These are phyloP conservation scores for Mycena vitilis DNA, from an alignment of 768 basidiomycete species.

Conservation along the genomic window DNA sequence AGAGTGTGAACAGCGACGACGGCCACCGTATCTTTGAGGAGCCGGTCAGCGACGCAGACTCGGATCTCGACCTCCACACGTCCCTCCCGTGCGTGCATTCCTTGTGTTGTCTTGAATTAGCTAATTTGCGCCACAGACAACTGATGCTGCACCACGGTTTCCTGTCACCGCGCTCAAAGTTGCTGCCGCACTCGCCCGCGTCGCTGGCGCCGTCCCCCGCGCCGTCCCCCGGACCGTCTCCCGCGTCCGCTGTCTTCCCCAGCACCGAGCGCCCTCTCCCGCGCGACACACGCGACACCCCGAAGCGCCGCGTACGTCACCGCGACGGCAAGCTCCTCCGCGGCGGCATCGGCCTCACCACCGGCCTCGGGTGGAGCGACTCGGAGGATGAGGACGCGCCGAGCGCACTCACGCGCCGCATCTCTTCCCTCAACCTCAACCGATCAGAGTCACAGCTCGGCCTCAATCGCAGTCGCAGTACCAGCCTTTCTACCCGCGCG, in stretches of 20 bases:
- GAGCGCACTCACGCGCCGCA: conserved; percentile 70
- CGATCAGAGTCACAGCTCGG: conserved; percentile 54
- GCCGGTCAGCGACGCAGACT: conserved; percentile 62
- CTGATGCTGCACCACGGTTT: conserved; percentile 76
- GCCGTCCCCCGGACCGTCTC: conserved; percentile 12
- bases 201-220: conserved; percentile 16
- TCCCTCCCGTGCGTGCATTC: conserved; percentile 68
- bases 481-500: conserved; percentile 25
- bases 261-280: conserved; percentile 12
- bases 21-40: conserved; percentile 45
- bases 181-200: conserved; percentile 54
- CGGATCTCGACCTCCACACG: conserved; percentile 75
- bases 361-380: conserved; percentile 81
- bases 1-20: conserved; percentile 36
- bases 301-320: conserved; percentile 66
- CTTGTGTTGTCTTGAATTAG: background rate
- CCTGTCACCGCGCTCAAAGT: conserved; percentile 73
- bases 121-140: conserved; percentile 52
- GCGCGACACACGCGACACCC: conserved; percentile 59
- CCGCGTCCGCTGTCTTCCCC: conserved; percentile 18
- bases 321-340: conserved; percentile 67
- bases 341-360: conserved; percentile 77
- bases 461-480: conserved; percentile 47
- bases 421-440: conserved; percentile 65
- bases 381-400: conserved; percentile 85